Evolutionary conservation across 495 filamentous ascomycete genomes (phyloP).

Genomic region (Penicillium bovifimosum): DNA sequence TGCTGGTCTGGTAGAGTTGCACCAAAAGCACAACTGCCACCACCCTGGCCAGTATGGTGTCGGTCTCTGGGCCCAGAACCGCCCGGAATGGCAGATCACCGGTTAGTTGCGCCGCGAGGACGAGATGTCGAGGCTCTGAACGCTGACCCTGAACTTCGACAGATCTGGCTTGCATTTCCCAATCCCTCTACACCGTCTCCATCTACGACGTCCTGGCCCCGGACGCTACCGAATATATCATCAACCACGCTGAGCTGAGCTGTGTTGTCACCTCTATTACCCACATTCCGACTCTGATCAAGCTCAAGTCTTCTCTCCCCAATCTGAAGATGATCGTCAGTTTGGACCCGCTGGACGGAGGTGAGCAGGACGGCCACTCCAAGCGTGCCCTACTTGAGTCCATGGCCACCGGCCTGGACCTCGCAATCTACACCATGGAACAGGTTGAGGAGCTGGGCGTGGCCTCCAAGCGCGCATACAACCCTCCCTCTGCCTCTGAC

Average conservation of each 20-base stretch:
- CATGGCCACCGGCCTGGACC: constrained; percentile 63
- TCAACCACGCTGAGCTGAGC: constrained; percentile 75
- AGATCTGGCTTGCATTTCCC: constrained; percentile 89
- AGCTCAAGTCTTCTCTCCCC: constrained; percentile 72
- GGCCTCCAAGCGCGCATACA: constrained; percentile 56
- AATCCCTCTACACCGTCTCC: constrained; percentile 84
- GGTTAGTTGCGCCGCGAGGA: constrained; percentile 40
- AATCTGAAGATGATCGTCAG: constrained; percentile 83
- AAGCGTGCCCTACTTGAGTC: constrained; percentile 72
- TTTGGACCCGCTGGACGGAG: constrained; percentile 77
- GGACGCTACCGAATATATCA: constrained; percentile 87
- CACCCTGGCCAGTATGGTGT: constrained; percentile 68
- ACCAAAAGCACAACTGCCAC: constrained; percentile 59
- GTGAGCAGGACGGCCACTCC: constrained; percentile 70
- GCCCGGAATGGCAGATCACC: constrained; percentile 95
- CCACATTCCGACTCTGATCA: constrained; percentile 81
- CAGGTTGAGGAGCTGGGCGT: constrained; percentile 76
- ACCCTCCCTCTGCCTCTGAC: constrained; percentile 66
- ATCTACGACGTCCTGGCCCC: constrained; percentile 95
- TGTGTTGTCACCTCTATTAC: constrained; percentile 76
- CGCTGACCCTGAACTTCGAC: constrained; percentile 1
- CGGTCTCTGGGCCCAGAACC: constrained; percentile 93
- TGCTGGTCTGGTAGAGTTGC: constrained; percentile 77
- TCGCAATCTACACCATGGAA: constrained; percentile 70
- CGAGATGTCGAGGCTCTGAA: neutral